Evolutionary conservation across 805 yeast genomes (phyloP), one percentile per base, ranked within the genome.

Genomic region (Nakazawaea ishiwadae): DNA sequence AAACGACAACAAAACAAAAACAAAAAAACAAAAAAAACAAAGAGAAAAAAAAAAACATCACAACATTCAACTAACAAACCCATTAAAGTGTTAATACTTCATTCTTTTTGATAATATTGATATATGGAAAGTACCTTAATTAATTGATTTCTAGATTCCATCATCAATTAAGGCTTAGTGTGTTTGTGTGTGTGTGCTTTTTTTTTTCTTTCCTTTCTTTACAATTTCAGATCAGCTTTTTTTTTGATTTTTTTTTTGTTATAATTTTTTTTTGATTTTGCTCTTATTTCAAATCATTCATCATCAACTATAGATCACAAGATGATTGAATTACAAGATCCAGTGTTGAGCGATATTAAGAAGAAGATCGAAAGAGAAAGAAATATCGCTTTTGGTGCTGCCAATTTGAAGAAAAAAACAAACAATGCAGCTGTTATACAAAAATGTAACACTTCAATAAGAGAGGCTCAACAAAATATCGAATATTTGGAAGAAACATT

Each of bases 381-480:
- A 54, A 89, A 86, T 56, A 82, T 91, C 62, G 87, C 91, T 36
- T 81, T 78, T 46, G 98, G 97, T 41, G 93, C 95, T 42, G 79
- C 84, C 44, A 75, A 83, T 47, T 66, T 93, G 67, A 80, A 86
- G 58, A 80, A 81, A 58, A 80, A 79, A 49, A 86, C 98, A 10
- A 64, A 72, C 47, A 93, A 93, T 62, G 70, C 83, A 28, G 78
- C 76, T 51, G 96, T 91, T 35, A 88, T 90, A 51, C 95, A 87
- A 59, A 81, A 84, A 57, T 90, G 97, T 68, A 90, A 88, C 63
- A 79, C 88, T 20, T 87, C 83, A 53, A 89, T 93, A 51, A 71
- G 91, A 48, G 99, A 93, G 54, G 90, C 97, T 3, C 87, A 86
- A 55, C 81, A 87, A 50, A 93, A 91, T 60, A 84, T 93, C 50